Base-by-base conservation (phyloP, 2,329 filamentous ascomycete genomes). In the Fragosphaeria purpurea region DNA sequence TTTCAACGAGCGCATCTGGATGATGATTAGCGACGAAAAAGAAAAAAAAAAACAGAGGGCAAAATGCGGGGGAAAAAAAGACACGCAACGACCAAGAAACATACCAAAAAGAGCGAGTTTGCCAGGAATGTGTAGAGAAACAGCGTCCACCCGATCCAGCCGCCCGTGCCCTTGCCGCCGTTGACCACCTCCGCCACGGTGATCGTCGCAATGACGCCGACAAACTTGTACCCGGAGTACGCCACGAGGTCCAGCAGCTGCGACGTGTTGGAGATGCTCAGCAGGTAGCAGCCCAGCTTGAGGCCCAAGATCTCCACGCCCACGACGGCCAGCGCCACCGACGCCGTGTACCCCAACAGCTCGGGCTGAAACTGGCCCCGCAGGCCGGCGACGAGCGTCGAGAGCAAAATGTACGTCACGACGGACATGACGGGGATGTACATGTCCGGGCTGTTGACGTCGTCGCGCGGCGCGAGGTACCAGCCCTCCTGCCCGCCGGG, bases 351-450 rank as follows among this genome's bases (percentile, higher is more conserved):
- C 30, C 91, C 91, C 22, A 98, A 77, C 32, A 98, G 76, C 65
- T 97, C 91, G 1, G 94, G 94, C 63, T 95, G 85, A 71, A 98
- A 98, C 57, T 88, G 82, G 33, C 93, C 91, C 48, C 88, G 80
- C 43, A 98, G 76, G 42, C 93, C 93, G 7, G 91, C 91, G 50
- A 98, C 76, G 41, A 97, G 76, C 1, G 91, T 93, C 5, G 88
- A 94, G 9, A 98, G 79, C 37, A 98, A 83, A 57, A 98, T 95
- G 68, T 98, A 98, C 31, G 93, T 98, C 44, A 97, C 89, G 48
- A 98, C 75, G 1, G 93, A 91, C 93, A 98, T 98, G 62, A 94
- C 85, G 53, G 90, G 90, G 61, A 98, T 98, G 71, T 98, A 98
- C 90, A 98, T 97, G 70, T 98, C 93, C 12, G 94, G 93, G 57